Evolutionary conservation across 192 early-diverging fungal genomes (phyloP), one percentile per base, ranked within the genome.

Genomic region (Gonapodya prolifera): DNA sequence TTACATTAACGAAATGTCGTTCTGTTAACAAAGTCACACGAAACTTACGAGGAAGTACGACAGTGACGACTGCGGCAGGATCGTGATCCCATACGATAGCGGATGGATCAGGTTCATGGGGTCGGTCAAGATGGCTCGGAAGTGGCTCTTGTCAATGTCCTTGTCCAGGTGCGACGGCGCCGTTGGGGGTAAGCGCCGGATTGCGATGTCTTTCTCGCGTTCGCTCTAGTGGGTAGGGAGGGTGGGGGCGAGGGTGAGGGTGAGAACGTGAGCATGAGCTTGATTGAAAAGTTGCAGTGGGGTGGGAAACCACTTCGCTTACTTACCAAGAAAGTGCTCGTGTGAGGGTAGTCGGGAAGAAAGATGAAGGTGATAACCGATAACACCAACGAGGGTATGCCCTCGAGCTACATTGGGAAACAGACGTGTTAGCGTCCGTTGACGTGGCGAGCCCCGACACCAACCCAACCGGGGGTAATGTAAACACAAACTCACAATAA

Each of bases 131-230:
- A 61, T 61, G 45, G 45, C 45, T 8, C 45, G 8, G 45, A 61
- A 61, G 45, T 61, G 45, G 45, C 45, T 61, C 8, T 16, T 29
- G 28, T 73, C 32, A 29, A 32, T 30, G 31, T 13, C 29, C 71
- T 73, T 73, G 16, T 73, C 71, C 18, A 73, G 71, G 32, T 18
- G 28, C 2, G 71, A 73, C 2, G 71, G 71, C 16, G 71, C 71
- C 18, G 18, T 73, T 2, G 71, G 18, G 8, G 71, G 71, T 32
- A 73, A 29, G 71, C 71, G 71, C 8, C 71, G 71, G 71, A 73
- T 32, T 2, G 71, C 71, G 71, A 73, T 32, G 18, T 73, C 71
- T 32, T 73, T 73, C 71, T 73, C 71, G 71, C 28, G 28, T 2
- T 16, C 18, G 31, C 28, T 73, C 45, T 61, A n/a, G 45, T 61